Base-by-base conservation (phyloP, 106 monocot species). In the Cymbidium sinense region DNA sequence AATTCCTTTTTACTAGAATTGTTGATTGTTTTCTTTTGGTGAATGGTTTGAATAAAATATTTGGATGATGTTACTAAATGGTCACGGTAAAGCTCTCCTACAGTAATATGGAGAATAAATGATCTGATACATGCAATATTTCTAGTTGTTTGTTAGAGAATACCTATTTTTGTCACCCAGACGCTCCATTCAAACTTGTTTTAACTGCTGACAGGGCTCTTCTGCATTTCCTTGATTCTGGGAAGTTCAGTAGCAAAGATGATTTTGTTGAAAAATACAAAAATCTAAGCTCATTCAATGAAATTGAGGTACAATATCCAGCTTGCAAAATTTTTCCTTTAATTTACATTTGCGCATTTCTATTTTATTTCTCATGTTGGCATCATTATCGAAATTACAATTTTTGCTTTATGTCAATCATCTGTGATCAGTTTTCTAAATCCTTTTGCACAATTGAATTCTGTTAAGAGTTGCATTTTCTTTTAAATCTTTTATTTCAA, bases 201-300 rank as follows among this genome's bases (percentile, higher is more conserved):
- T 78, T 79, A 47, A 51, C 69, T 79, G 34, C 35, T 86, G 10
- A 37, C 81, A 99, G 98, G 98, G 90, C 98, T 19, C 81, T 99
- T 82, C 89, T 99, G 9, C 98, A 99, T 89, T 99, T 99, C 51
- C 98, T 99, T 84, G 98, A 99, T 86, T 82, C 85, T 67, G 83
- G 44, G 21, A 99, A 99, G 79, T 99, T 99, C 43, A 85, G 65
- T 19, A 99, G 72, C 50, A 99, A 99, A 76, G 92, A 95, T 35
- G 87, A 86, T 80, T 99, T 99, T 92, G 90, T 99, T 76, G 91
- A 99, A 84, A 95, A 87, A 41, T 99, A 99, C 81, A 99, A 95
- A 76, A 99, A 99, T 80, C 78, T 99, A 27, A 99, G 92, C 74
- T 95, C 98, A 44, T 99, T 99, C 39, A 86, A 95, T 83, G 98